A percentile compares a stretch with the other conserved stretches of the same genome.
Conservation (phyloP, 345 rosid genomes). For the Cardamine chenopodiifolia region DNA sequence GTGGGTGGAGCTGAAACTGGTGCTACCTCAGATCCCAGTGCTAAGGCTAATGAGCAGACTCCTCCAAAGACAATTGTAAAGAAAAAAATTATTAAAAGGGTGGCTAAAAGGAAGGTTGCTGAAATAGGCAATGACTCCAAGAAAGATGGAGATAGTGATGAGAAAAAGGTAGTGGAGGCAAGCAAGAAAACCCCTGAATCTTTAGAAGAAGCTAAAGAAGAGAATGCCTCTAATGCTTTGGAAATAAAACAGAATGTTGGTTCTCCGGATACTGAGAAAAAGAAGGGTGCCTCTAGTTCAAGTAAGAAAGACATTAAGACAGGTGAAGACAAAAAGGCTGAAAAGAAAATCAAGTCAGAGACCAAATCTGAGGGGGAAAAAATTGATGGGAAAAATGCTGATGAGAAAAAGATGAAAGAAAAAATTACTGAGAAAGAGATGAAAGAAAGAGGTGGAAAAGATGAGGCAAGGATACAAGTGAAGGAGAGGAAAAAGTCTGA, state of each 20-base stretch:
- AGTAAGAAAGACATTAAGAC: slow-evolving; percentile 47
- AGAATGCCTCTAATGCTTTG: slow-evolving; percentile 31
- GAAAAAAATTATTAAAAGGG: slow-evolving; percentile 80
- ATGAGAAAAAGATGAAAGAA: slow-evolving; percentile 49
- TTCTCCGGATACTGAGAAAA: slow-evolving; percentile 49
- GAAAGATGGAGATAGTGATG: slow-evolving; percentile 50
- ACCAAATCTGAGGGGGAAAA: slow-evolving; percentile 49
- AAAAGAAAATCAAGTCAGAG: slow-evolving; percentile 46
- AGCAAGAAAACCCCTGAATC: slow-evolving; percentile 47
- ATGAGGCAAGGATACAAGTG: slow-evolving; percentile 54
- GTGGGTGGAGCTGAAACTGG: slow-evolving; percentile 53
- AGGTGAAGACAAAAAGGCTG: slow-evolving; percentile 48
- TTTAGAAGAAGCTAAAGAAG: slow-evolving; percentile 47
- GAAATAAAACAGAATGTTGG: slow-evolving; percentile 36
- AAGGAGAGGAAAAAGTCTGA: slow-evolving; percentile 77
- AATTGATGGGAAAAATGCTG: slow-evolving; percentile 45
- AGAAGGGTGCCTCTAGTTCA: slow-evolving; percentile 44
- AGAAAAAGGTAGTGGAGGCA: slow-evolving; percentile 39
- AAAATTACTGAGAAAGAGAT: slow-evolving; percentile 50
- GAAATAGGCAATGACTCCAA: slow-evolving; percentile 47
- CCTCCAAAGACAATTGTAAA: slow-evolving; percentile 60
- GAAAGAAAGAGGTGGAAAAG: slow-evolving; percentile 55
- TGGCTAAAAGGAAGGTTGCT: slow-evolving; percentile 71
- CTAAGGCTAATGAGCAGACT: slow-evolving; percentile 48
- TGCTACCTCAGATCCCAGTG: slow-evolving; percentile 49